A percentile compares a stretch with the other conserved stretches of the same genome.
These are phyloP conservation scores for Blastobotrys americana DNA, from an alignment of 805 yeast species.

Conservation along the genomic window DNA sequence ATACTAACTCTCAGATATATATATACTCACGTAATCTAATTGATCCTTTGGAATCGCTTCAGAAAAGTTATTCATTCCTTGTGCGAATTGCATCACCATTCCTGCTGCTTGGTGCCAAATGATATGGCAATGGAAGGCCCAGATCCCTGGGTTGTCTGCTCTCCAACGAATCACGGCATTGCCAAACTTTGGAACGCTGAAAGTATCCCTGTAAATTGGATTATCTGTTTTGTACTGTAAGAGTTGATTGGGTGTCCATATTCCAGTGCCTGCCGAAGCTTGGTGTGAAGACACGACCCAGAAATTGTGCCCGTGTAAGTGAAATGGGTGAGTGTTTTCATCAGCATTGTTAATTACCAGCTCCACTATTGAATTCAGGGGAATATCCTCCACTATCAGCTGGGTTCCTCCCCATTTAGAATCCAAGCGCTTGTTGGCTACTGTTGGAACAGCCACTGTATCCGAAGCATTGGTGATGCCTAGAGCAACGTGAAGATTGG, in stretches of 20 bases:
- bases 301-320: conserved; percentile 83
- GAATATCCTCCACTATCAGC: conserved; percentile 46
- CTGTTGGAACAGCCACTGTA: conserved; percentile 33
- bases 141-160: conserved; percentile 87
- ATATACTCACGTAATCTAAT: conserved; percentile 4
- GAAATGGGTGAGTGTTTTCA: conserved; percentile 92
- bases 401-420: conserved; percentile 45
- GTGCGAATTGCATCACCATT: conserved; percentile 34
- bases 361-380: conserved; percentile 57
- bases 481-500: conserved; percentile 24
- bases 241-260: conserved; percentile 35
- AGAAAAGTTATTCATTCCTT: conserved; percentile 25
- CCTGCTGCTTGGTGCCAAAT: conserved; percentile 95
- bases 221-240: conserved; percentile 36
- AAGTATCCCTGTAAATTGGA: conserved; percentile 67
- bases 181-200: conserved; percentile 36
- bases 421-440: conserved; percentile 48
- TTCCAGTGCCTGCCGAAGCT: conserved; percentile 38
- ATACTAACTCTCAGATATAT: no score
- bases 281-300: conserved; percentile 58
- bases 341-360: conserved; percentile 72
- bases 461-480: conserved; percentile 26
- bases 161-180: conserved; percentile 46
- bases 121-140: conserved; percentile 93
- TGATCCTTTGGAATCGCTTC: conserved; percentile 22